phyloP scores from a whole-genome alignment of 257 asterid genomes.

The Penstemon barbatus region DNA sequence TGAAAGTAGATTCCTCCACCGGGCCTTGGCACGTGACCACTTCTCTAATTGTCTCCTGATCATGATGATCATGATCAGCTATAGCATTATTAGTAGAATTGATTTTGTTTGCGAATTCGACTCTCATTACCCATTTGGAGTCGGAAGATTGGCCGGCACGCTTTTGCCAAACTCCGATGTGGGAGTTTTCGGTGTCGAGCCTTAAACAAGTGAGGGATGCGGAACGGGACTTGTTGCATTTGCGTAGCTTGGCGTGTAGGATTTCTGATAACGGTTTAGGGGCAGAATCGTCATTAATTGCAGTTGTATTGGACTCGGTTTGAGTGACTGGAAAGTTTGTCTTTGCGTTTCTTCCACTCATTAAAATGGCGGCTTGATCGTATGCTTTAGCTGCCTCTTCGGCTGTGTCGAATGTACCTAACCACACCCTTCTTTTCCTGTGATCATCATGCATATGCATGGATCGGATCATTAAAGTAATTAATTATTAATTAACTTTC shows the following conservation, averaged over 20 bases:
- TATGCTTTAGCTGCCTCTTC: conserved; percentile 64
- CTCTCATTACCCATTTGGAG: conserved; percentile 60
- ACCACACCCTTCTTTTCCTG: conserved; percentile 67
- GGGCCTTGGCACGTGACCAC: background rate
- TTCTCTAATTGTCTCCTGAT: too few relatives aligned
- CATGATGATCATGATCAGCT: background rate
- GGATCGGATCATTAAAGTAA: background rate
- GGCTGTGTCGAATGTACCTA: conserved; percentile 61
- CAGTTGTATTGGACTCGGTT: background rate
- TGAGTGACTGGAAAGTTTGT: conserved; percentile 44
- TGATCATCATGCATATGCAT: too few relatives aligned
- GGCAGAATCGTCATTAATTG: conserved; percentile 13
- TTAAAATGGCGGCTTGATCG: conserved; percentile 56
- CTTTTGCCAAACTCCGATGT: conserved; percentile 65
- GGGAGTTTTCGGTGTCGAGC: conserved; percentile 59
- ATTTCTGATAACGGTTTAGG: conserved; percentile 32
- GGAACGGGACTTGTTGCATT: conserved; percentile 43
- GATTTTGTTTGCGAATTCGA: conserved; percentile 42
- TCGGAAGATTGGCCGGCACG: conserved; percentile 48
- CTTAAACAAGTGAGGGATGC: conserved; percentile 61
- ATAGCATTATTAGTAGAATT: background rate
- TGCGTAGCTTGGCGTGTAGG: conserved; percentile 49
- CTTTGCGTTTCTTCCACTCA: conserved; percentile 63
- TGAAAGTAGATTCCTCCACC: background rate
- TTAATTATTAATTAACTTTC: too few relatives aligned